phyloP scores from a whole-genome alignment of 1,284 basidiomycete genomes.

The Leccinum subrobustum region DNA sequence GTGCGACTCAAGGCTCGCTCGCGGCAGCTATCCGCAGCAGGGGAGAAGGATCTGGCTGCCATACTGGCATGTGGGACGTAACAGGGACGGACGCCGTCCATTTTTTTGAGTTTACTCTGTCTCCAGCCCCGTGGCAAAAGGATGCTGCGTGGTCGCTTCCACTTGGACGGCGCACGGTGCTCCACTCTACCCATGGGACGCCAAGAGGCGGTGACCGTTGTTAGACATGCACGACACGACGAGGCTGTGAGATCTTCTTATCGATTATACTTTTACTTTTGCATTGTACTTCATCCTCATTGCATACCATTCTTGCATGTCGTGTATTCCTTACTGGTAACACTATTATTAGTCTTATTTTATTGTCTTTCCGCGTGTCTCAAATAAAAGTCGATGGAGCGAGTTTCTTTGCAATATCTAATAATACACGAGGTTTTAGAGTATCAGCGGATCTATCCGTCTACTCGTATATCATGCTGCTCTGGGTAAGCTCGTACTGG shows the following conservation, averaged over 20 bases:
- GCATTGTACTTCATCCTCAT: conserved; percentile 24
- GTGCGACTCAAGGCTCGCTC: conserved; percentile 85
- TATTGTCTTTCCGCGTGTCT: background rate
- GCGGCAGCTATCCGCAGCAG: conserved; percentile 73
- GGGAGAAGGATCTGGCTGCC: conserved; percentile 69
- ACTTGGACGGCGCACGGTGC: background rate
- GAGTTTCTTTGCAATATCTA: conserved; percentile 13
- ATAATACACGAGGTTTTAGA: conserved; percentile 18
- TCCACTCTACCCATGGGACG: conserved; percentile 27
- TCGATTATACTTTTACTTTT: conserved; percentile 8
- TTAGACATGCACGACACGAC: conserved; percentile 3
- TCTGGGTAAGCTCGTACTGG: conserved; percentile 69
- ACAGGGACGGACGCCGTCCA: conserved; percentile 7
- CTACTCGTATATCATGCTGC: conserved; percentile 81
- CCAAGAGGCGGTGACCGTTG: conserved; percentile 19
- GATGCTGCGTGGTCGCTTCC: conserved; percentile 6
- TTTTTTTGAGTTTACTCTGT: conserved; percentile 3
- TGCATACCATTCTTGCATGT: conserved; percentile 16
- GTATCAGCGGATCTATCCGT: conserved; percentile 3
- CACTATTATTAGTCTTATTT: conserved; percentile 10
- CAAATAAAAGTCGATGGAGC: too few relatives aligned
- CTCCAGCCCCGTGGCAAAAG: conserved; percentile 2
- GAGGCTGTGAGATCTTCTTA: conserved; percentile 2
- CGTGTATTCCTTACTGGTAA: conserved; percentile 7
- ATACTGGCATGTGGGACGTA: conserved; percentile 49